A percentile compares a stretch with the other conserved stretches of the same genome.
Conservation (phyloP, 2,329 filamentous ascomycete species). For the Neofusicoccum laricinum region DNA sequence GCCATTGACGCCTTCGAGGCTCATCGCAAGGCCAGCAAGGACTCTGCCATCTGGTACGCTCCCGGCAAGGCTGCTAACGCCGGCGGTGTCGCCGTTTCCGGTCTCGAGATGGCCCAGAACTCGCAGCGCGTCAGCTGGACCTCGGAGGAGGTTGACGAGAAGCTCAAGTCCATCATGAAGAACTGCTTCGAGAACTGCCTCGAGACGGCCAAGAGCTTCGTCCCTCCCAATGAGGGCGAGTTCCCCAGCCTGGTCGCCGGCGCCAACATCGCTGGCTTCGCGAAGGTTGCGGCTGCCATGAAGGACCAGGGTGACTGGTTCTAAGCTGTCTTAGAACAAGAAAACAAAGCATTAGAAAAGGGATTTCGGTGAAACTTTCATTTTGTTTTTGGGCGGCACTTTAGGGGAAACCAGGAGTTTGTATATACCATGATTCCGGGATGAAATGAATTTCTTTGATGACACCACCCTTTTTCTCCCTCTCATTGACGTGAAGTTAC, state of each 20-base stretch:
- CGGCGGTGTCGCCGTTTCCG: slow-evolving; percentile 94
- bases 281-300: slow-evolving; percentile 95
- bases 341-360: neutral
- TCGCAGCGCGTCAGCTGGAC: slow-evolving; percentile 83
- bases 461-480: neutral
- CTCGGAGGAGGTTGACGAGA: slow-evolving; percentile 81
- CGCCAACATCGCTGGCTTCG: slow-evolving; percentile 95
- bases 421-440: slow-evolving; percentile 12
- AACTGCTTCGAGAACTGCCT: slow-evolving; percentile 87
- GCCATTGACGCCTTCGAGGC: slow-evolving; percentile 92
- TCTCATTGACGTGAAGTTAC: too few species aligned
- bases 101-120: slow-evolving; percentile 99
- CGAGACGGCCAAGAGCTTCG: slow-evolving; percentile 84
- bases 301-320: slow-evolving; percentile 96
- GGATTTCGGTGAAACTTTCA: neutral
- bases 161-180: slow-evolving; percentile 94
- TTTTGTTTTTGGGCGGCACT: neutral
- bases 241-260: slow-evolving; percentile 88
- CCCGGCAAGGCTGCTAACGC: slow-evolving; percentile 95
- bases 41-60: slow-evolving; percentile 84
- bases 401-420: slow-evolving; percentile 2
- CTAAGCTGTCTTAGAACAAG: slow-evolving; percentile 27
- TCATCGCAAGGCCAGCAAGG: slow-evolving; percentile 66
- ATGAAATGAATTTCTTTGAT: slow-evolving; percentile 6
- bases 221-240: slow-evolving; percentile 73